Conservation (phyloP, 371 early-diverging fungal species). For the Mortierella sp. region DNA sequence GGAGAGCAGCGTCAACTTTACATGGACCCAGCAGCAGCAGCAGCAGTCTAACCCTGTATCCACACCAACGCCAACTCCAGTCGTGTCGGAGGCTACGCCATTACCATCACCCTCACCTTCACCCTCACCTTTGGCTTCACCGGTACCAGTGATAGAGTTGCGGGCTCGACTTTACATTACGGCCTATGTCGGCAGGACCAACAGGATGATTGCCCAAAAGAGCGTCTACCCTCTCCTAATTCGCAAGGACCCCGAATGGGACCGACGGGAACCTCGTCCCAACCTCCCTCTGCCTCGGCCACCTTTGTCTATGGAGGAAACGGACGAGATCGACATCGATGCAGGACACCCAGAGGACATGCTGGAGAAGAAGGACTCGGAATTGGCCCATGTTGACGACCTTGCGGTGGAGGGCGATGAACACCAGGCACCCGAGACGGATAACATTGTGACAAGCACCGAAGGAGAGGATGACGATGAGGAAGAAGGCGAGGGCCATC, state of each 20-base stretch:
- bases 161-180: constrained; percentile 34
- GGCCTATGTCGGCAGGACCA: constrained; percentile 44
- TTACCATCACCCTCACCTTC: background rate
- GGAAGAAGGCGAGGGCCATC: constrained; percentile 10
- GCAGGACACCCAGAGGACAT: constrained; percentile 11
- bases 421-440: constrained; percentile 8
- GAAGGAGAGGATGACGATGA: constrained; percentile 1
- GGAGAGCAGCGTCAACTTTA: constrained; percentile 12
- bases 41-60: background rate
- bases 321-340: background rate
- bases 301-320: background rate
- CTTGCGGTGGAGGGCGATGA: background rate
- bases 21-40: background rate
- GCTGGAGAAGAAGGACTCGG: constrained; percentile 32
- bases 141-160: constrained; percentile 12
- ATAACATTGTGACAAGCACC: background rate
- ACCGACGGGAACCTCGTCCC: constrained; percentile 10
- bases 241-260: constrained; percentile 23
- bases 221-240: constrained; percentile 39
- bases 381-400: constrained; percentile 14
- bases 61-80: background rate
- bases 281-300: constrained; percentile 7
- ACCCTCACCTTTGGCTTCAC: background rate
- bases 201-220: constrained; percentile 26
- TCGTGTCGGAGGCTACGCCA: background rate